Conservation (phyloP, 2,329 filamentous ascomycete genomes). For the Talaromyces islandicus region DNA sequence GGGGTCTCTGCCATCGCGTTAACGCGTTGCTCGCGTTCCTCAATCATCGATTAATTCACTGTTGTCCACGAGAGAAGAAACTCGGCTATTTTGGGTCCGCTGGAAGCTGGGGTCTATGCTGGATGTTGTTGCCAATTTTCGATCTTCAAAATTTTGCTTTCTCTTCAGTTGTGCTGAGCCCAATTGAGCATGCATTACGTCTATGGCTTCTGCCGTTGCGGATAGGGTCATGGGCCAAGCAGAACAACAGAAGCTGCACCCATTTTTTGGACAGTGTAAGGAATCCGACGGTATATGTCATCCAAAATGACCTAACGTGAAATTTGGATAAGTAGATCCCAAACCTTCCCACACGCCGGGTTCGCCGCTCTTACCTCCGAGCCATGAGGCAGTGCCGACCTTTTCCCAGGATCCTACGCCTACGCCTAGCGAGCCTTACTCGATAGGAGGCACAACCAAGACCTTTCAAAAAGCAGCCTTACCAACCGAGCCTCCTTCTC, state of each 20-base stretch:
- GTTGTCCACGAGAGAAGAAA: not conserved
- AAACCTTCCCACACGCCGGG: not conserved
- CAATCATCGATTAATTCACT: not conserved
- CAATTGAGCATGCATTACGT: slow-evolving; percentile 16
- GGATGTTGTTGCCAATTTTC: not conserved
- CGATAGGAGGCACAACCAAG: not conserved
- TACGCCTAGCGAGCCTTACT: not conserved
- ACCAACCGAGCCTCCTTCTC: not conserved
- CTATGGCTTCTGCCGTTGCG: slow-evolving; percentile 21
- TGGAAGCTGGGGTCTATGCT: not conserved
- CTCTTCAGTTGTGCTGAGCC: not conserved
- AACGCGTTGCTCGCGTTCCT: not conserved
- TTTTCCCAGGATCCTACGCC: not conserved
- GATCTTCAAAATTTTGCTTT: not conserved
- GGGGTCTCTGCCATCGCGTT: not conserved
- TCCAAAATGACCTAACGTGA: not conserved
- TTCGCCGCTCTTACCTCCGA: not conserved
- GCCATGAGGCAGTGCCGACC: not conserved
- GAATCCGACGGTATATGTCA: not conserved
- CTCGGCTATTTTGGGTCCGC: not conserved
- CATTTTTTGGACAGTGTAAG: slow-evolving; percentile 37
- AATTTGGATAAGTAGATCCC: not conserved
- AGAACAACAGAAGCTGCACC: slow-evolving; percentile 34
- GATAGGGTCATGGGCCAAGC: slow-evolving; percentile 34
- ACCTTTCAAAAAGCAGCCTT: slow-evolving; percentile 1